Conservation (phyloP, 1,139 yeast genomes). For the Pneumocystis jirovecii region DNA sequence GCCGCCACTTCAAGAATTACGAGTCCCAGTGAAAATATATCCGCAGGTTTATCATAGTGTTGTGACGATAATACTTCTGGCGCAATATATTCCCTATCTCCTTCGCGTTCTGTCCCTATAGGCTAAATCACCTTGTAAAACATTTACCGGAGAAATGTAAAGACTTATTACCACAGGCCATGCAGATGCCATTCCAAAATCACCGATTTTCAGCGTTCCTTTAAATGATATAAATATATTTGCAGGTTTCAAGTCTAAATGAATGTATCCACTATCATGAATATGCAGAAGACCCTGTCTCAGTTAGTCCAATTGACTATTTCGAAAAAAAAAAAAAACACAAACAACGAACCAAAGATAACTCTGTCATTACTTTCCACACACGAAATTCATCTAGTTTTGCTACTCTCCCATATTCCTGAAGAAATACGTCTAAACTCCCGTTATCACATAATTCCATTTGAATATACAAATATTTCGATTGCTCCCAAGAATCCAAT, state of each 20-base stretch:
- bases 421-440: constrained; percentile 61
- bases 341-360: constrained; percentile 17
- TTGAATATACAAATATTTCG: constrained; percentile 70
- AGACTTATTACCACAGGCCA: constrained; percentile 36
- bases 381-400: constrained; percentile 86
- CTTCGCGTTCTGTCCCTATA: constrained; percentile 65
- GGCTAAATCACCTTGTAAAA: constrained; percentile 20
- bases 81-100: constrained; percentile 94
- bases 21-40: constrained; percentile 80
- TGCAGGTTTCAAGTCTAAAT: constrained; percentile 86
- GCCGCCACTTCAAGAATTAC: constrained; percentile 93
- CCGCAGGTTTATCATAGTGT: constrained; percentile 82
- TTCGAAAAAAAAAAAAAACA: no score
- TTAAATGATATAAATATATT: constrained; percentile 88
- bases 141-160: constrained; percentile 25
- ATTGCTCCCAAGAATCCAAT: constrained; percentile 74
- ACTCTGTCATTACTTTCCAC: constrained; percentile 54
- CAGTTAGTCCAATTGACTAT: no score
- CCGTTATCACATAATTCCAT: constrained; percentile 95
- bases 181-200: constrained; percentile 61
- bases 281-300: constrained; percentile 55
- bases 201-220: constrained; percentile 77
- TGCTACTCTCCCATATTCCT: constrained; percentile 64
- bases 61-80: constrained; percentile 82
- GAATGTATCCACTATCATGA: constrained; percentile 62